These are phyloP conservation scores for Avicennia marina DNA, from an alignment of 257 asterid genomes.

Conservation along the genomic window DNA sequence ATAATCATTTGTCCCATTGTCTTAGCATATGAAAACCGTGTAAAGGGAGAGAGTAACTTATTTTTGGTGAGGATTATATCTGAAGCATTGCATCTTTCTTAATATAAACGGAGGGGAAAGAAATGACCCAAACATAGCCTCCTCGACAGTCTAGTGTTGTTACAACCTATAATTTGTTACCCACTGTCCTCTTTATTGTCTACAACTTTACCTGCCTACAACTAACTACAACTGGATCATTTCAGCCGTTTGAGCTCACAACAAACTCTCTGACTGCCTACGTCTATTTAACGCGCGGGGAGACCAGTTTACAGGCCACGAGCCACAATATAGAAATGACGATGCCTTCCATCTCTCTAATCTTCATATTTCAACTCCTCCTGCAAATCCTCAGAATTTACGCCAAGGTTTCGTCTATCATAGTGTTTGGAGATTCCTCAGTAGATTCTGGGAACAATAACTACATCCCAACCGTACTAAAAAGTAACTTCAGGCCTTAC, in stretches of 20 bases:
- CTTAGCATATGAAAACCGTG: too few species aligned
- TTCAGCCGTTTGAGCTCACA: background rate
- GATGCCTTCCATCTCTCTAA: background rate
- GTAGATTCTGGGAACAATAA: slow-evolving; percentile 84
- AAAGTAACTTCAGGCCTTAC: slow-evolving; percentile 69
- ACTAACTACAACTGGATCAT: too few species aligned
- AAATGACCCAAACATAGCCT: too few species aligned
- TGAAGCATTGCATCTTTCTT: too few species aligned
- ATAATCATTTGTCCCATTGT: too few species aligned
- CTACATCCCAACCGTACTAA: slow-evolving; percentile 37
- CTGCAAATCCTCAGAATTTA: slow-evolving; percentile 9
- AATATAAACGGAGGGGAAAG: too few species aligned
- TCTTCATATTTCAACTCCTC: slow-evolving; percentile 16
- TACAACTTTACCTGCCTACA: too few species aligned
- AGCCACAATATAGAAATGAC: slow-evolving; percentile 9
- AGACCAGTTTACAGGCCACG: background rate
- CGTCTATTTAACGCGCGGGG: background rate
- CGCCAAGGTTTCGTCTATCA: slow-evolving; percentile 53
- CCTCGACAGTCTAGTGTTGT: too few species aligned
- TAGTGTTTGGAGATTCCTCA: slow-evolving; percentile 76
- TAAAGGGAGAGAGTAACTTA: too few species aligned
- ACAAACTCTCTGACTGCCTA: background rate
- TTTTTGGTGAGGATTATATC: too few species aligned
- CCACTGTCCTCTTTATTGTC: too few species aligned
- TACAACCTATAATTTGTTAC: too few species aligned